Evolutionary conservation across 2,329 filamentous ascomycete species (phyloP), one percentile per base, ranked within the genome.

Genomic region (Hypoxylon sp.): DNA sequence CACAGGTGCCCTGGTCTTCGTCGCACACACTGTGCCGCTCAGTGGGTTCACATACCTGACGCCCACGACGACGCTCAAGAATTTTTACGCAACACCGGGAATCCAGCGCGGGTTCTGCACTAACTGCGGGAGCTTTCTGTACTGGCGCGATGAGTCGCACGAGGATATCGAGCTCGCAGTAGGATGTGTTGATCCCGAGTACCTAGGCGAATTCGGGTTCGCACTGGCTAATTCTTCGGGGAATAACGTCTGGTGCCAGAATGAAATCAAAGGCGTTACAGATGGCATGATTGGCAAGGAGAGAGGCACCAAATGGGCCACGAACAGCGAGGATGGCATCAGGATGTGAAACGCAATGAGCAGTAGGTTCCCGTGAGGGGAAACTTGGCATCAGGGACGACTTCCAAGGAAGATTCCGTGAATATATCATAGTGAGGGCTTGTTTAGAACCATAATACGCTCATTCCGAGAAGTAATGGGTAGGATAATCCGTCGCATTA

Each of bases 181-280:
- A 4, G 85, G 84, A 0, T 80, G 78, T 5, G 76, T 87, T 5
- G 85, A 87, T 60, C 77, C 80, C 56, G 80, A 84, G 11, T 81
- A 78, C 24, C 73, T 87, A 54, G 72, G 77, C 14, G 76, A 78
- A 29, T 83, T 80, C 70, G 83, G 83, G 0, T 65, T 72, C 50
- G 76, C 80, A 13, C 73, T 88, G 65, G 80, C 80, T 5, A 78
- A 72, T 26, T 77, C 78, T 3, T 77, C 78, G 0, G 78, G 78
- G 10, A 73, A 71, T 14, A 81, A 87, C 68, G 66, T 80, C 10
- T 86, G 78, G 74, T 82, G 81, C 44, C 75, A 74, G 53, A 84
- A 84, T 58, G 81, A 83, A 74, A 83, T 88, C 37, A 75, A 77
- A 19, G 86, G 84, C 0, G 81, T 86, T 50, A 87, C 84, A 13